A percentile compares a stretch with the other conserved stretches of the same genome.
Conservation (phyloP, 163 green algal species). For the Botryococcus braunii region DNA sequence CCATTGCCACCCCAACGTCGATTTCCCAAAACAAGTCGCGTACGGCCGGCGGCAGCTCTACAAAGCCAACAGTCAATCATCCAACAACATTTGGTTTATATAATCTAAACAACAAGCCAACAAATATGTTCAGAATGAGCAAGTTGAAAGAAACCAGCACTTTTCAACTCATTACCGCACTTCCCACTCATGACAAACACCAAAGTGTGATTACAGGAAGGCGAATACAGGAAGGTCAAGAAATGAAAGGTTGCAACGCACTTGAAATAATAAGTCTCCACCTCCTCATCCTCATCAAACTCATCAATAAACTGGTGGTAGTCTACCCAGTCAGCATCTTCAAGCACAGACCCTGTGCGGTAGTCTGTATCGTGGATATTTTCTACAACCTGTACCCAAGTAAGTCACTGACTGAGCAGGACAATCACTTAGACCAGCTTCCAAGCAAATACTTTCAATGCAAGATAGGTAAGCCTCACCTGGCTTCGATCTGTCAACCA, state of each 20-base stretch:
- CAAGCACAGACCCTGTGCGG: not conserved
- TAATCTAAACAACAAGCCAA: not conserved
- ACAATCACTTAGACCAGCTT: not conserved
- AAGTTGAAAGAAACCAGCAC: not conserved
- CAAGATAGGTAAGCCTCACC: slow-evolving; percentile 15
- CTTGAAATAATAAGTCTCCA: too few species aligned
- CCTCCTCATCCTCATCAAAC: too few species aligned
- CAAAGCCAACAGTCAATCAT: slow-evolving; percentile 58
- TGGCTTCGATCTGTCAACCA: slow-evolving; percentile 63
- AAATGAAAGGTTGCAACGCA: not conserved
- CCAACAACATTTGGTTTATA: too few species aligned
- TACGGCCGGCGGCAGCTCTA: slow-evolving; percentile 46
- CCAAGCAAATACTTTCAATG: not conserved
- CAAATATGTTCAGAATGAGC: not conserved
- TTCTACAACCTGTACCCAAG: not conserved
- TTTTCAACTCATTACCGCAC: too few species aligned
- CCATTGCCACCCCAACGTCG: slow-evolving; percentile 66
- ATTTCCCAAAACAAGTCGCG: slow-evolving; percentile 67
- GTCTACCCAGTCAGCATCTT: not conserved
- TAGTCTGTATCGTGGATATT: not conserved
- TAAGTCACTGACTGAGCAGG: not conserved
- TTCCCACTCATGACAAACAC: too few species aligned
- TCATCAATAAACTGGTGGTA: not conserved
- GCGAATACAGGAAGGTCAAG: not conserved
- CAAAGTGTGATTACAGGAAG: not conserved